Evolutionary conservation across 179 eudicot species (phyloP).

Genomic region (Monotropa hypopitys): DNA sequence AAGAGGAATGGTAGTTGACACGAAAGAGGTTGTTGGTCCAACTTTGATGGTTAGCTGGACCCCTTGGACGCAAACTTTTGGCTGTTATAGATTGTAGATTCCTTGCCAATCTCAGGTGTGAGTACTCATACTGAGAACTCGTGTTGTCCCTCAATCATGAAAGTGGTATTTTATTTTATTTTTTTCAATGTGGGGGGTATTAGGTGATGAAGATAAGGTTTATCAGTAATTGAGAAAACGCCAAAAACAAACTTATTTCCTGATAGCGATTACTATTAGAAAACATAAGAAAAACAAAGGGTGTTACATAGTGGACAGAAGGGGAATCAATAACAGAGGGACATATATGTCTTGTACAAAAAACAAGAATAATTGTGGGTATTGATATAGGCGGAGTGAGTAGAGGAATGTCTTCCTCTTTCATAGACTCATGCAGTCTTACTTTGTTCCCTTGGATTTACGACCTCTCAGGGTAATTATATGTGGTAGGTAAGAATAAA

Average conservation of each 20-base stretch:
- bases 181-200: neutral
- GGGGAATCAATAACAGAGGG: neutral
- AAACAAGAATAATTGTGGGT: neutral
- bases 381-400: neutral
- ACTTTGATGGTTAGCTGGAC: conserved; percentile 18
- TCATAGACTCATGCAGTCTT: neutral
- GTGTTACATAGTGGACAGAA: neutral
- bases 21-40: neutral
- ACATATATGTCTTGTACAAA: neutral
- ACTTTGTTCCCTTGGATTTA: neutral
- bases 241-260: neutral
- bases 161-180: neutral
- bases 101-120: neutral
- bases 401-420: neutral
- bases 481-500: too few species aligned
- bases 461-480: neutral
- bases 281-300: neutral
- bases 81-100: neutral
- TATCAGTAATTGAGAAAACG: conserved; percentile 2
- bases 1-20: conserved; percentile 25
- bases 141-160: neutral
- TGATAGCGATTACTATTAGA: neutral
- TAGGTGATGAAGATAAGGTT: neutral
- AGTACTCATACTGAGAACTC: neutral
- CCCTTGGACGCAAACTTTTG: neutral